Conservation (phyloP, 495 filamentous ascomycete genomes). For the Penicillium lagena region DNA sequence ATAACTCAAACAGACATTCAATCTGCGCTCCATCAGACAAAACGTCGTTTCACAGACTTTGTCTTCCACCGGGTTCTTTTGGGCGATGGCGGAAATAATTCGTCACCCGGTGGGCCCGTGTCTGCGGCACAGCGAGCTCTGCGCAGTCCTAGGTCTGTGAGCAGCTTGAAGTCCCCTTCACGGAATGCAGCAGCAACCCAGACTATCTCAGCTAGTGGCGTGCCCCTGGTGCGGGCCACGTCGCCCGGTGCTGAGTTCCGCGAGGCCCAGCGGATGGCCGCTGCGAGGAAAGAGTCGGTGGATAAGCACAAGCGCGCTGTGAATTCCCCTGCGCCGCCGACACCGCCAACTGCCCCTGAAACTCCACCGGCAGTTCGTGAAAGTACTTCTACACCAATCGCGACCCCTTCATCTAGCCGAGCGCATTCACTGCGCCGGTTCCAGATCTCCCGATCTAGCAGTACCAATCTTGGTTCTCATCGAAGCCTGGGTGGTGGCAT, state of each 20-base stretch:
- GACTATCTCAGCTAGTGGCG: constrained; percentile 10
- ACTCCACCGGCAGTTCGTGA: neutral
- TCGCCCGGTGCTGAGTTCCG: constrained; percentile 41
- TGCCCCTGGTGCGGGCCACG: constrained; percentile 36
- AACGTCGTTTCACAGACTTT: constrained; percentile 46
- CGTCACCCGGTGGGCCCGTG: constrained; percentile 8
- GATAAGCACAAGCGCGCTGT: constrained; percentile 24
- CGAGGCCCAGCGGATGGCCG: constrained; percentile 27
- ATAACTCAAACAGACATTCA: constrained; percentile 35
- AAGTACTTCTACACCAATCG: neutral
- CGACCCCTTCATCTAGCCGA: constrained; percentile 7
- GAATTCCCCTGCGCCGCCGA: constrained; percentile 9
- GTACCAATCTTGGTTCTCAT: constrained; percentile 16
- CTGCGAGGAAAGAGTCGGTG: constrained; percentile 21
- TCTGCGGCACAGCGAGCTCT: constrained; percentile 18
- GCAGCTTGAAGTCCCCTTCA: constrained; percentile 24
- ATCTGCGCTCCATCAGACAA: constrained; percentile 37
- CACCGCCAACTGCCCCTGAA: neutral
- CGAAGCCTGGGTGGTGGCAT: constrained; percentile 24
- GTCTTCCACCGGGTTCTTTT: constrained; percentile 37
- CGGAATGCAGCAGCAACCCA: constrained; percentile 4
- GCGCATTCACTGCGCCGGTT: constrained; percentile 31
- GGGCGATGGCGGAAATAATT: constrained; percentile 10
- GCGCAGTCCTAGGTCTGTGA: constrained; percentile 36
- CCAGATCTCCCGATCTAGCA: constrained; percentile 32